Evolutionary conservation across 2,329 filamentous ascomycete genomes (phyloP), one percentile per base, ranked within the genome.

Genomic region (Apiospora koreana): DNA sequence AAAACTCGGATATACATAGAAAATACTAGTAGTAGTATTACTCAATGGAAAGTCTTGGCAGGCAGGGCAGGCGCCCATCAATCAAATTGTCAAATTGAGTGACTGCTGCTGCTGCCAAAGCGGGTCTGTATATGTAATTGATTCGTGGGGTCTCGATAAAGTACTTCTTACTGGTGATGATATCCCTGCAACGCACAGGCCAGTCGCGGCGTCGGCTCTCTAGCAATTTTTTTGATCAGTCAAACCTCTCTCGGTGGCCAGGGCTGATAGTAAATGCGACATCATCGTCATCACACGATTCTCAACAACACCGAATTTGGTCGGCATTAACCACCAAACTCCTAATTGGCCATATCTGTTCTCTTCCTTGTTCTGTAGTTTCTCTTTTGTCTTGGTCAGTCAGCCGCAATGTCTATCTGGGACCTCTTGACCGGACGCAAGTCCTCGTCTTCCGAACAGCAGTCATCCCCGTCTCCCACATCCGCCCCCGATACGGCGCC

Each of bases 391-490:
- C 54, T 62, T 62, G 35, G 28, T 62, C 35, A 62, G 18, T 65
- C 65, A 58, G 38, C 71, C 75, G 81, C 72, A 72, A 89, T 89
- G 87, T 86, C 87, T 69, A 81, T 90, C 77, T 91, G 88, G 88
- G 87, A 88, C 77, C 84, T 88, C 74, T 83, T 91, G 76, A 89
- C 88, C n/a, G 86, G 87, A 76, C 86, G 86, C 80, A 89, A 87
- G 81, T 86, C 82, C 75, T 77, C 78, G 65, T 78, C 85, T 78
- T 69, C 79, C 79, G 77, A 78, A 71, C 80, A 83, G 50, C 81
- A 81, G 64, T 72, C 79, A 66, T 77, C 83, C 66, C 81, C 86
- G 79, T 75, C 82, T 68, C 77, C 83, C 67, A 81, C 86, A 79
- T 77, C 83, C 73, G 81, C 84, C n/a, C n/a, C n/a, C 80, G 71